Evolutionary conservation across 2,329 filamentous ascomycete species (phyloP).

Genomic region (Fusarium algeriense): DNA sequence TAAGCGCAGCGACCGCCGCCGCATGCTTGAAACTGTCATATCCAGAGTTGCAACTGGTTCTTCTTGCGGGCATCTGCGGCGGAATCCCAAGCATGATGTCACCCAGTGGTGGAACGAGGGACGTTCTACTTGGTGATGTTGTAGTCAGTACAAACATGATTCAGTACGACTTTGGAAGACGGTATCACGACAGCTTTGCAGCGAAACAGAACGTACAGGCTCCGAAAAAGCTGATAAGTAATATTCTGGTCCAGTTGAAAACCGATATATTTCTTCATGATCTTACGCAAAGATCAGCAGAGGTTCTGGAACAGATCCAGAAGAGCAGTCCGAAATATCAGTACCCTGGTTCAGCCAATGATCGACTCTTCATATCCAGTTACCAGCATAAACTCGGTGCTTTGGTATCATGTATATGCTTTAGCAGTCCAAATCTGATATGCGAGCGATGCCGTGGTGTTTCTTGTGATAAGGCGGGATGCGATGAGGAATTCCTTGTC

Average conservation of each 20-base stretch:
- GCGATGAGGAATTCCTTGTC: fast-evolving
- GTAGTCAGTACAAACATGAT: not conserved
- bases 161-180: not conserved
- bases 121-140: not conserved
- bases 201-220: not conserved
- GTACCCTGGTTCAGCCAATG: not conserved
- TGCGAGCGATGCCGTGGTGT: not conserved
- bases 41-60: not conserved
- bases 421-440: fast-evolving
- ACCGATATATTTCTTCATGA: fast-evolving
- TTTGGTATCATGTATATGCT: not conserved
- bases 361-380: not conserved
- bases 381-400: not conserved
- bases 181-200: not conserved
- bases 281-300: fast-evolving
- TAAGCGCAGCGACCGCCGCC: not conserved
- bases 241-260: not conserved
- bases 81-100: not conserved
- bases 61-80: not conserved
- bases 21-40: not conserved
- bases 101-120: not conserved
- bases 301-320: not conserved
- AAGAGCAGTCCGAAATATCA: fast-evolving
- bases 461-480: not conserved
- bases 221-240: not conserved